Evolutionary conservation across 345 rosid species (phyloP), one percentile per base, ranked within the genome.

Genomic region (Eucalyptus erythrocorys): DNA sequence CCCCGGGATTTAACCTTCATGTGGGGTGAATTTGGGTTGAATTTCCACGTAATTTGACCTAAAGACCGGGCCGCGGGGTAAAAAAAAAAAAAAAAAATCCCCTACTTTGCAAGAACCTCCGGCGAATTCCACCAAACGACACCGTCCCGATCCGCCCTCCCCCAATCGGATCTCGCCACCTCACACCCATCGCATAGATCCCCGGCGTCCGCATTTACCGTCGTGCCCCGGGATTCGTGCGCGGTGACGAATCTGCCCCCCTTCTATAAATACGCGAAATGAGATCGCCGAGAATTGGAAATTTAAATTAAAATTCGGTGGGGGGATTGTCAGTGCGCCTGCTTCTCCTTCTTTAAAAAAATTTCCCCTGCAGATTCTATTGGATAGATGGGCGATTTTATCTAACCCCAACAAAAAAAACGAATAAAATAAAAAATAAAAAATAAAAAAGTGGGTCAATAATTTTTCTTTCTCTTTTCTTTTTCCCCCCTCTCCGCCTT

Each of bases 11-110:
- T 88, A 90, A 87, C 94, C 87, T 71, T 89, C 90, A 90, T 92
- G 89, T 92, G 71, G 90, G 89, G 91, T 93, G 96, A 94, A 92
- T 95, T 94, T 95, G 87, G 92, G 92, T 92, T 93, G 93, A 94
- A 94, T 95, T 94, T 94, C 95, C 85, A 71, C 86, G 88, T 92
- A 95, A 92, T 94, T 95, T 92, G 94, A 93, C 95, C 88, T 5
- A 24, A 85, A 49, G 89, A 86, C 87, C 81, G 85, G 89, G 89
- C 57, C 5, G 26, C 26, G 57, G 57, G 57, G 57, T 51, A 51
- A 51, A 51, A 19, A 1, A 51, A 3, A 43, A 6, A 49, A 48
- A 50, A 34, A 15, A 10, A 59, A 59, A 59, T 27, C 16, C 32
- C 12, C 88, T 81, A 88, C 85, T 91, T 89, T 89, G 90, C 93